Conservation (phyloP, 208 protist species). For the Willaertia magna region DNA sequence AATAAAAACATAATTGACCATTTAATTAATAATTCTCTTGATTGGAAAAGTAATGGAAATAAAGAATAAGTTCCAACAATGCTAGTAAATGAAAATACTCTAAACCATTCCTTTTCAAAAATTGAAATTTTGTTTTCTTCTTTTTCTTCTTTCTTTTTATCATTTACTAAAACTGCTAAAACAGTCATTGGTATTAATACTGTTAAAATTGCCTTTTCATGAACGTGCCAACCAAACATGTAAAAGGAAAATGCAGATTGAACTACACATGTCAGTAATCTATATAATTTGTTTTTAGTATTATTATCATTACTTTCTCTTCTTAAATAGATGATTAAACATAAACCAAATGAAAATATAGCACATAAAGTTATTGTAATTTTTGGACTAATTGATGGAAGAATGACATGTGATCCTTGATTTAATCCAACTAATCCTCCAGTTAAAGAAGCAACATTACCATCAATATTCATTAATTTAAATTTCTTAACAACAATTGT, state of each 20-base stretch:
- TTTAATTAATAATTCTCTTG: neutral
- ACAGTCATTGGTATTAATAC: conserved; percentile 35
- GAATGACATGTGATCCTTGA: neutral
- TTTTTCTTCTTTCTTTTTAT: neutral
- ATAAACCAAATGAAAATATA: neutral
- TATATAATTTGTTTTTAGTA: too few species aligned
- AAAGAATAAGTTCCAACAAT: conserved; percentile 5
- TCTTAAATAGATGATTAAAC: neutral
- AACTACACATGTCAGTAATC: too few species aligned
- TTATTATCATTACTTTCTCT: too few species aligned
- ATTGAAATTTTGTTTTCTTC: too few species aligned
- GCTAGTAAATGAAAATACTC: neutral
- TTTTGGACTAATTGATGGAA: neutral
- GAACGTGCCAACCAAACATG: conserved; percentile 63
- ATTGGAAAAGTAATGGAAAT: conserved; percentile 3
- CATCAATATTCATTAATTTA: neutral
- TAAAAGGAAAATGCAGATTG: conserved; percentile 36
- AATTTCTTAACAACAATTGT: neutral
- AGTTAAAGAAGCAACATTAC: neutral
- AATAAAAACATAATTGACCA: neutral
- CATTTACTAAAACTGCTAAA: neutral
- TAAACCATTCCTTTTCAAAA: neutral
- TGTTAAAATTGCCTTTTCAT: conserved; percentile 59
- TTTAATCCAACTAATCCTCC: conserved; percentile 1
- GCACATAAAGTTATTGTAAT: neutral